Base-by-base conservation (phyloP, 2,329 filamentous ascomycete species). In the Zymoseptoria ardabiliae region DNA sequence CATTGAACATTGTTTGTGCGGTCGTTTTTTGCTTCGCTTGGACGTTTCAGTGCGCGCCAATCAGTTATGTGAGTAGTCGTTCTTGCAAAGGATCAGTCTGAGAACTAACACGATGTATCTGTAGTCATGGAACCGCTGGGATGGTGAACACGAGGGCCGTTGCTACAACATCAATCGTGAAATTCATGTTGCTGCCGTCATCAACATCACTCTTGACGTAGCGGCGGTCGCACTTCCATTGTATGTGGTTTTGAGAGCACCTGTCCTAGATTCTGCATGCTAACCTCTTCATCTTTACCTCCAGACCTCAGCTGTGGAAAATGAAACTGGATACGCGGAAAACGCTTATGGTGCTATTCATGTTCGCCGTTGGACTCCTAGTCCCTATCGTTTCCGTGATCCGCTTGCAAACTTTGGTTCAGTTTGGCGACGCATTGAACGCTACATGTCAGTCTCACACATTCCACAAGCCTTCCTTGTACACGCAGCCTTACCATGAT, bases 351-450 rank as follows among this genome's bases (percentile, higher is more conserved):
- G 57, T 65, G 3, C 61, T 63, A 57, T 20, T 65, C 13, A 65
- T 65, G 63, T 65, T 65, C 51, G 55, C 61, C 23, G 58, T 63
- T 4, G 63, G 63, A 13, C 59, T 56, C 50, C 61, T 65, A 41
- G 63, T 63, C 45, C 59, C 63, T 5, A 52, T 61, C 17, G 63
- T 65, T 20, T 58, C 54, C 50, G 63, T 63, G 28, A 19, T 65
- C 19, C 58, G 63, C 21, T 61, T 63, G 9, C 61, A 57, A 22
- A 23, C 59, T 10, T 53, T 65, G 10, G 57, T 65, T 25, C 58
- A 54, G 3, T 63, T 61, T 17, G 63, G 56, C 23, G 55, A 65
- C 49, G 61, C 63, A 8, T 49, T 59, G 17, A 63, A 65, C 30
- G 21, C 62, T 6, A 62, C 62, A 13, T 60, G 60, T 60, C 35